Evolutionary conservation across 1,284 basidiomycete genomes (phyloP), one percentile per base, ranked within the genome.

Genomic region (Neolentinus lepideus): DNA sequence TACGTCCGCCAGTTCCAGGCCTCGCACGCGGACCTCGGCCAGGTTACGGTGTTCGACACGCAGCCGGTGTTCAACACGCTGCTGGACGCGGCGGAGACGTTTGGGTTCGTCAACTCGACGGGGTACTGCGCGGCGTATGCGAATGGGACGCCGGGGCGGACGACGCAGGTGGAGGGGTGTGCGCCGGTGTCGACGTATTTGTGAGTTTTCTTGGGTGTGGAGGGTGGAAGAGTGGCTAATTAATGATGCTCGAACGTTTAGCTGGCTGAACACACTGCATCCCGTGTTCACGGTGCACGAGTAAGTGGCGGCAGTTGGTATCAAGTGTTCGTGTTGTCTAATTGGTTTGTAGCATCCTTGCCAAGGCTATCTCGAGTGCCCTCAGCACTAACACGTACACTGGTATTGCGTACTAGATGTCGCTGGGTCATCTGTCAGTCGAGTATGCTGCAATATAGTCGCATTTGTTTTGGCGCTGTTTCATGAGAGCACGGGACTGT

Each of bases 111-210:
- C 19, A 83, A 85, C 58, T 61, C 70, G 3, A 84, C 82, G 1
- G 83, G 83, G 2, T 85, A 71, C 59, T 84, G 82, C 61, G 72
- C 73, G 22, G 80, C 76, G 1, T 85, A 85, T 65, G 67, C 78
- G 64, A 79, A 79, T 61, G 83, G 83, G 16, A 83, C 80, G 0
- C 72, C 77, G 1, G 67, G 70, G 3, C 60, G 57, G 52, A 79
- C 76, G 19, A 81, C 80, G 27, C 79, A 84, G 65, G 71, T 76
- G 8, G 65, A 72, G 8, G 77, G 77, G 0, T 85, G 80, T 65
- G 82, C 80, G 6, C 83, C 82, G 2, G 81, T 83, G 45, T 80
- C 79, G 16, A 83, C 71, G 52, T 85, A 84, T 63, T 85, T 85
- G 83, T 83, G 64, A 68, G 81, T 73, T 43, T 19, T 21, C n/a